phyloP scores from a whole-genome alignment of 768 basidiomycete genomes.

The Amanita pseudoporphyria region DNA sequence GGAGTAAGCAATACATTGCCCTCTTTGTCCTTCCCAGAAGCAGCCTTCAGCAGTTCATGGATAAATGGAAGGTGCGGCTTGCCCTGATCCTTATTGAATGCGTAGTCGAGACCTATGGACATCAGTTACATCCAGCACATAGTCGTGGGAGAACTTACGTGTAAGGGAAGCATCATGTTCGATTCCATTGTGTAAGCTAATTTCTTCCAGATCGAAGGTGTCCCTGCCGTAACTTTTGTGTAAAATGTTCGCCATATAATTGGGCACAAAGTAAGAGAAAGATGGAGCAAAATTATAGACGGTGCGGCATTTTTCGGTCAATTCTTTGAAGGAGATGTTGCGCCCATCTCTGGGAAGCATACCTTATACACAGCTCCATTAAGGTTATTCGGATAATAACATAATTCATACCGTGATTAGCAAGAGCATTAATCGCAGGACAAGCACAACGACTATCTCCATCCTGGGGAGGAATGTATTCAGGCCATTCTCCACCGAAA shows the following conservation, averaged over 20 bases:
- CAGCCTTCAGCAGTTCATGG: conserved; percentile 29
- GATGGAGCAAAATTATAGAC: conserved; percentile 64
- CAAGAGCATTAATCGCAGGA: conserved; percentile 71
- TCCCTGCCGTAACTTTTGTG: conserved; percentile 47
- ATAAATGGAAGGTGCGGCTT: conserved; percentile 24
- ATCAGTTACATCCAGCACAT: neutral
- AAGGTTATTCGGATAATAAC: neutral
- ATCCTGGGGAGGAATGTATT: no score
- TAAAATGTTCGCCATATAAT: conserved; percentile 48
- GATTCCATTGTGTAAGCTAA: conserved; percentile 68
- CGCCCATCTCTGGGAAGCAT: conserved; percentile 57
- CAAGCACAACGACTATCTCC: conserved; percentile 68
- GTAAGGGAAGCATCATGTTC: conserved; percentile 61
- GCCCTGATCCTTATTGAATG: conserved; percentile 28
- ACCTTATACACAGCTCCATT: conserved; percentile 25
- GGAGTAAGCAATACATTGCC: conserved; percentile 24
- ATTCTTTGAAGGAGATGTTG: conserved; percentile 52
- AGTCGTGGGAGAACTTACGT: conserved; percentile 30
- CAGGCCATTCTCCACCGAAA: no score
- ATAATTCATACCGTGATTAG: conserved; percentile 61
- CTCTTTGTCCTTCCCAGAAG: conserved; percentile 28
- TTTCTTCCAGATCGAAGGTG: conserved; percentile 54
- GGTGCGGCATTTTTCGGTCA: conserved; percentile 31
- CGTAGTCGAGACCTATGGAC: conserved; percentile 41
- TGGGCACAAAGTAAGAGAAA: conserved; percentile 62